Percentiles rank a stretch among this genome's conserved stretches.
These are phyloP conservation scores for Emergomyces pasteurianus DNA, from an alignment of 2,329 filamentous ascomycete species.

Conservation along the genomic window DNA sequence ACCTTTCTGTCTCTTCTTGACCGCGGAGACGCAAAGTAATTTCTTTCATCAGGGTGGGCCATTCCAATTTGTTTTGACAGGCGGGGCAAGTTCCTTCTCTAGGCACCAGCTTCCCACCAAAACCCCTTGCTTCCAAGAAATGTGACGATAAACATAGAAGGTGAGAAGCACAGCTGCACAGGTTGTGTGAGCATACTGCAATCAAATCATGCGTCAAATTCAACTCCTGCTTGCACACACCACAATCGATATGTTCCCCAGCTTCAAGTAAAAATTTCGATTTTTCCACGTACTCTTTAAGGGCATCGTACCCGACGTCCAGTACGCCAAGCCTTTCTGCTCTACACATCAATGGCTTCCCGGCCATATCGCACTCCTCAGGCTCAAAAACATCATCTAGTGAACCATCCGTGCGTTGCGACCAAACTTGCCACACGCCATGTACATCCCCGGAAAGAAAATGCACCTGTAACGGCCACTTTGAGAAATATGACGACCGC, in stretches of 20 bases:
- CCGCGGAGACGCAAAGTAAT: conserved; percentile 62
- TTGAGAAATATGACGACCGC: conserved; percentile 62
- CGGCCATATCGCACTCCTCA: conserved; percentile 7
- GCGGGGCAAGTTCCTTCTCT: conserved; percentile 56
- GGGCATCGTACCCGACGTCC: conserved; percentile 23
- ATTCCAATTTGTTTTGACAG: conserved; percentile 52
- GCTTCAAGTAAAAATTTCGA: conserved; percentile 32
- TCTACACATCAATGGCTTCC: conserved; percentile 3
- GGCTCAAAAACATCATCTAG: conserved; percentile 36
- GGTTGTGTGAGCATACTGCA: conserved; percentile 39
- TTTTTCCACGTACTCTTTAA: conserved; percentile 43
- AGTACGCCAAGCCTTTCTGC: conserved; percentile 1
- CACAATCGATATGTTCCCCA: conserved; percentile 30
- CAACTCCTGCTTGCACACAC: conserved; percentile 36
- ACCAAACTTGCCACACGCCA: conserved; percentile 53
- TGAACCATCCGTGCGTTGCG: conserved; percentile 36
- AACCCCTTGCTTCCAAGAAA: conserved; percentile 34
- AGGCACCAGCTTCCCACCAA: conserved; percentile 46
- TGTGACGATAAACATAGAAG: conserved; percentile 42
- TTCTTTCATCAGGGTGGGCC: conserved; percentile 73
- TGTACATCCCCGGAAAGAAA: conserved; percentile 66
- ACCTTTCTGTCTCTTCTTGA: conserved; percentile 53
- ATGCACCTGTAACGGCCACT: conserved; percentile 71
- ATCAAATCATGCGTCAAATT: conserved; percentile 29
- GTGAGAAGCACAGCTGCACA: conserved; percentile 42